These are phyloP conservation scores for Cladophialophora exuberans DNA, from an alignment of 2,329 filamentous ascomycete species.

Conservation along the genomic window DNA sequence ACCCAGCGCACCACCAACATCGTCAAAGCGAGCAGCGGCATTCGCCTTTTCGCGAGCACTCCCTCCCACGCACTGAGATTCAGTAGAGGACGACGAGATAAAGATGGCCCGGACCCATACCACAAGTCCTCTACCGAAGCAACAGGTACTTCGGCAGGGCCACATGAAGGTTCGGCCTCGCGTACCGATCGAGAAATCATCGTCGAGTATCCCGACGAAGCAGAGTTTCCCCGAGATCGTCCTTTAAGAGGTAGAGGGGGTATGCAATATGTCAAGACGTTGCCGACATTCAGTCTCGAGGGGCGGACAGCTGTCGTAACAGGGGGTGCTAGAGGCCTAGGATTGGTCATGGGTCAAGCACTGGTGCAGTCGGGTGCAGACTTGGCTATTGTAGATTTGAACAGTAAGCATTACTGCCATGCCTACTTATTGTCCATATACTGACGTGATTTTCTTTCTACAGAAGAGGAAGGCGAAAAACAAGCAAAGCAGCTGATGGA, in stretches of 20 bases:
- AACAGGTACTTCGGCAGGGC: conserved; percentile 38
- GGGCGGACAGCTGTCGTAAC: conserved; percentile 83
- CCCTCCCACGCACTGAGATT: conserved; percentile 6
- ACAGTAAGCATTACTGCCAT: conserved; percentile 65
- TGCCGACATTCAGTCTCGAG: conserved; percentile 84
- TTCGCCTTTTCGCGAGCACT: conserved; percentile 19
- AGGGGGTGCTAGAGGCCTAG: conserved; percentile 84
- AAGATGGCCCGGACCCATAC: conserved; percentile 30
- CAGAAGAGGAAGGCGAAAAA: conserved; percentile 80
- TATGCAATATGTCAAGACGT: conserved; percentile 80
- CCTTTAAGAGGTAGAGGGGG: conserved; percentile 77
- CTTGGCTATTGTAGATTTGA: conserved; percentile 90
- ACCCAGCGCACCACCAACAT: neutral
- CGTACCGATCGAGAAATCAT: conserved; percentile 78
- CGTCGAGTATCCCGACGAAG: conserved; percentile 76
- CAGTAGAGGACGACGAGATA: conserved; percentile 7
- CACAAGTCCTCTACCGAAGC: conserved; percentile 33
- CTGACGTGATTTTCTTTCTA: neutral
- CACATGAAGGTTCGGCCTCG: conserved; percentile 69
- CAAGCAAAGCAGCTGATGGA: conserved; percentile 75
- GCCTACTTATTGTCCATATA: neutral
- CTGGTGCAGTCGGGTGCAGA: conserved; percentile 86
- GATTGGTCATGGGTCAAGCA: conserved; percentile 90
- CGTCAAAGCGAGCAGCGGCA: neutral
- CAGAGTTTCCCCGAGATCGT: conserved; percentile 71